phyloP scores from a whole-genome alignment of 2,329 filamentous ascomycete genomes.

The Penicillium corylophilum region DNA sequence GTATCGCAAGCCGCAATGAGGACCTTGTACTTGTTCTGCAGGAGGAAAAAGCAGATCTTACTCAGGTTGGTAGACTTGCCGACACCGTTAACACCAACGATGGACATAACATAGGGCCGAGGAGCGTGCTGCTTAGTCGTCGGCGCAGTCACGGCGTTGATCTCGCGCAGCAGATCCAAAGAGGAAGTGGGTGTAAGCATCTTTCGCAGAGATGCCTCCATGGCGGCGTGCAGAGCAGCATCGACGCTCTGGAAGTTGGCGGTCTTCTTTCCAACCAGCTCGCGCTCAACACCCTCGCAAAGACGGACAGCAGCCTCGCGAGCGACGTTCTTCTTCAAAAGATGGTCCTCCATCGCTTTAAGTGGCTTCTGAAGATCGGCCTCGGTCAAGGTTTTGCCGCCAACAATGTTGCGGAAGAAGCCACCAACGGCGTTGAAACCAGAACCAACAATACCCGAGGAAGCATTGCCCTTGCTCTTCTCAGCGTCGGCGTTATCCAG shows the following conservation, averaged over 20 bases:
- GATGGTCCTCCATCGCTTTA: constrained; percentile 93
- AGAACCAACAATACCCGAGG: constrained; percentile 70
- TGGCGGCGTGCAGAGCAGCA: constrained; percentile 76
- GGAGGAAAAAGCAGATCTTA: constrained; percentile 96
- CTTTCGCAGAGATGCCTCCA: constrained; percentile 88
- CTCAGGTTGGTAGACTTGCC: constrained; percentile 97
- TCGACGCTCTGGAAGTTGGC: constrained; percentile 88
- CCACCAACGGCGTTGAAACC: constrained; percentile 80
- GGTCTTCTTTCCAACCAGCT: constrained; percentile 87
- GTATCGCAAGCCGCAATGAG: constrained; percentile 94
- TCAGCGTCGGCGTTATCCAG: constrained; percentile 75
- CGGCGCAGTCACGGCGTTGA: constrained; percentile 72
- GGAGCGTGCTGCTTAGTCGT: constrained; percentile 61
- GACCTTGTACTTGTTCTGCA: constrained; percentile 96
- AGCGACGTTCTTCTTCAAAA: constrained; percentile 93
- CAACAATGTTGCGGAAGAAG: constrained; percentile 90
- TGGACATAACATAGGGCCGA: constrained; percentile 94
- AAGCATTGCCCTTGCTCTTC: constrained; percentile 47
- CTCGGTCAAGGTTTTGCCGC: constrained; percentile 87
- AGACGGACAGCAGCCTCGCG: constrained; percentile 88
- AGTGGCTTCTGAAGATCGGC: constrained; percentile 88
- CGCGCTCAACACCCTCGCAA: constrained; percentile 86
- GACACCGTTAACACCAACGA: constrained; percentile 96
- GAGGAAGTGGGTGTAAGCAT: constrained; percentile 96
- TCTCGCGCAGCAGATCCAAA: constrained; percentile 89